Evolutionary conservation across 179 eudicot genomes (phyloP), one percentile per base, ranked within the genome.

Genomic region (Gypsophila paniculata): DNA sequence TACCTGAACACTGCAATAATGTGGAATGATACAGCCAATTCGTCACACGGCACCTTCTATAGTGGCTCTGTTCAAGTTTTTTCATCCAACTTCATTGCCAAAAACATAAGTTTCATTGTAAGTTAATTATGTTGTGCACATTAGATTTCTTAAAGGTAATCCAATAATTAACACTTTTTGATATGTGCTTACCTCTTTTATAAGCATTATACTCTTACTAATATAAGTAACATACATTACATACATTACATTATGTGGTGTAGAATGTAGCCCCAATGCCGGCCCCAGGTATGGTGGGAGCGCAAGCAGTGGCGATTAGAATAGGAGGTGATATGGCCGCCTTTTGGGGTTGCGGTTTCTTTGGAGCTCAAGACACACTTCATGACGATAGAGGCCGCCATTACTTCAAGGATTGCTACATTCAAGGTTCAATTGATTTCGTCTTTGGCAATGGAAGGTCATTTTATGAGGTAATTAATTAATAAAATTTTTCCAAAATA

Each of bases 281-380:
- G 3, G 78, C 59, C 13, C 98, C 97, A 0, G 97, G 98, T 3
- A 93, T 74, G 6, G 81, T 81, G 4, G 97, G 98, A 76, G 96
- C 97, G 18, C 98, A 93, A 80, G 98, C 93, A 6, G 98, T 93
- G 71, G 98, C 98, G 0, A 82, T 91, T 0, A 84, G 97, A 77
- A 70, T 91, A 26, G 86, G 76, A 19, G 98, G 91, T 39, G 97
- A 93, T 59, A 75, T 75, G 69, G 89, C 97, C 1, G 88, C 97
- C 14, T 93, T 93, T 63, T 93, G 96, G 96, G 96, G 97, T 14
- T 91, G 98, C 63, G 97, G 97, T 10, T 93, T 93, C 82, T 93
- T 89, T 66, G 98, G 98, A 60, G 91, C 96, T 4, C 97, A 93
- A 55, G 98, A 93, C 72, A 93, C 98, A 0, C 93, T 93, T 66